A percentile compares a stretch with the other conserved stretches of the same genome.
Evolutionary conservation across 2,329 filamentous ascomycete species (phyloP).

Genomic region (Penicillium sp.): DNA sequence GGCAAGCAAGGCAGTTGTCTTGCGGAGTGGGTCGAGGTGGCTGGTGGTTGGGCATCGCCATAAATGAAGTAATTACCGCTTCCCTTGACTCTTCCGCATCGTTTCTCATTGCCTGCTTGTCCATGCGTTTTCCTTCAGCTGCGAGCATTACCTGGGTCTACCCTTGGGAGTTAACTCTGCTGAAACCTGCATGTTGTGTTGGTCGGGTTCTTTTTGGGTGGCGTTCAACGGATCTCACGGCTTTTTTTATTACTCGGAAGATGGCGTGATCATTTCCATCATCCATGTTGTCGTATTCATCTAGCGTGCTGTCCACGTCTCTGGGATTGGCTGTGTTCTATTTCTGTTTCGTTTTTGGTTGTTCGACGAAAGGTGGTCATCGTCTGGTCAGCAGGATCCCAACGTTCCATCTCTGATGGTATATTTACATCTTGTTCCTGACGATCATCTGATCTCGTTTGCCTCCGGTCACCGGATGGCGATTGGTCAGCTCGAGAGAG

Average conservation of each 20-base stretch:
- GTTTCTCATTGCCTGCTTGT: conserved; percentile 32
- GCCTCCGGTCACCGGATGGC: not conserved
- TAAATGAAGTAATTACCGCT: conserved; percentile 29
- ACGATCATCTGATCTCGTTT: not conserved
- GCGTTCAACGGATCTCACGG: conserved; percentile 42
- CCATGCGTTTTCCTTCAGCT: conserved; percentile 32
- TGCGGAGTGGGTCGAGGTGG: conserved; percentile 95
- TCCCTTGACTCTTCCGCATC: conserved; percentile 24
- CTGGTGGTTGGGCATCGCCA: conserved; percentile 81
- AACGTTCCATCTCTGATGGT: conserved; percentile 3
- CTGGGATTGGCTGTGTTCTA: conserved; percentile 27
- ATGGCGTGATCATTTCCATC: conserved; percentile 34
- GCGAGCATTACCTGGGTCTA: conserved; percentile 34
- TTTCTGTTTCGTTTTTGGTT: conserved; percentile 7
- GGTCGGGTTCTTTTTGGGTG: conserved; percentile 35
- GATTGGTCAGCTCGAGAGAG: not conserved
- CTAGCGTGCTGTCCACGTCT: conserved; percentile 37
- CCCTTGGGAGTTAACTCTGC: conserved; percentile 32
- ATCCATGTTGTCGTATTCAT: conserved; percentile 39
- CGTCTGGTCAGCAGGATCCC: not conserved
- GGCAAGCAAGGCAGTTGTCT: conserved; percentile 95
- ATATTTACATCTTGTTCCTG: conserved; percentile 6
- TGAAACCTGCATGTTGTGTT: conserved; percentile 35
- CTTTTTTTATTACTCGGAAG: conserved; percentile 28
- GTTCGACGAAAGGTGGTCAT: not conserved